Evolutionary conservation across 352 stramenopile species (phyloP).

Genomic region (Saprolegnia diclina): DNA sequence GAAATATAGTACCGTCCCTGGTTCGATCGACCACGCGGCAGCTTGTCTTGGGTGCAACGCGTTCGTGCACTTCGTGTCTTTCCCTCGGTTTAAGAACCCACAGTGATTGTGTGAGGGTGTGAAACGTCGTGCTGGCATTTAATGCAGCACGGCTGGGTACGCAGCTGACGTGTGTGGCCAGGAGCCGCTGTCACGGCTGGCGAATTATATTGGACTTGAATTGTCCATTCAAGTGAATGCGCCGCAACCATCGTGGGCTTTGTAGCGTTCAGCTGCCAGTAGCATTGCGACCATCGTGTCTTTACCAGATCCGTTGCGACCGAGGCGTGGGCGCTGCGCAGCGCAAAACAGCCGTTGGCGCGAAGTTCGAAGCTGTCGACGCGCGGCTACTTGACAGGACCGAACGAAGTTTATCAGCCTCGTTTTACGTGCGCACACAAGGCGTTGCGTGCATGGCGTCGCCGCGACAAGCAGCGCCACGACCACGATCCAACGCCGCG

Average conservation of each 20-base stretch:
- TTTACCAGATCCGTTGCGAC: not conserved
- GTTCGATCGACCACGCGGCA: too few relatives aligned
- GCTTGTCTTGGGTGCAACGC: too few relatives aligned
- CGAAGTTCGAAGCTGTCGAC: not conserved
- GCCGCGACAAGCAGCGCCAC: not conserved
- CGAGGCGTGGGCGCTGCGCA: too few relatives aligned
- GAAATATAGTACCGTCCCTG: too few relatives aligned
- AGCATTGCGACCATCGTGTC: not conserved
- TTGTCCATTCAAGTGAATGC: conserved; percentile 3
- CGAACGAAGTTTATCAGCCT: not conserved
- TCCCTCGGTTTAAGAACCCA: conserved; percentile 13
- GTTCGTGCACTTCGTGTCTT: not conserved
- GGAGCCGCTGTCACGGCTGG: not conserved
- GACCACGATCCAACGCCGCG: not conserved
- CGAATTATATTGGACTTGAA: conserved; percentile 12
- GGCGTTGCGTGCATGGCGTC: not conserved
- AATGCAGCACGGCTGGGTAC: not conserved
- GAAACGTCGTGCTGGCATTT: not conserved
- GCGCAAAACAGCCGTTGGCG: not conserved
- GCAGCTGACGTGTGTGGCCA: conserved; percentile 7
- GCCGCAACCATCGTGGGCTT: too few relatives aligned
- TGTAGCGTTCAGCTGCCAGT: not conserved
- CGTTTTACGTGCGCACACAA: too few relatives aligned
- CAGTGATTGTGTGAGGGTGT: not conserved
- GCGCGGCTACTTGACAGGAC: not conserved